phyloP scores from a whole-genome alignment of 495 filamentous ascomycete species.

The Aspergillus ellipticus region DNA sequence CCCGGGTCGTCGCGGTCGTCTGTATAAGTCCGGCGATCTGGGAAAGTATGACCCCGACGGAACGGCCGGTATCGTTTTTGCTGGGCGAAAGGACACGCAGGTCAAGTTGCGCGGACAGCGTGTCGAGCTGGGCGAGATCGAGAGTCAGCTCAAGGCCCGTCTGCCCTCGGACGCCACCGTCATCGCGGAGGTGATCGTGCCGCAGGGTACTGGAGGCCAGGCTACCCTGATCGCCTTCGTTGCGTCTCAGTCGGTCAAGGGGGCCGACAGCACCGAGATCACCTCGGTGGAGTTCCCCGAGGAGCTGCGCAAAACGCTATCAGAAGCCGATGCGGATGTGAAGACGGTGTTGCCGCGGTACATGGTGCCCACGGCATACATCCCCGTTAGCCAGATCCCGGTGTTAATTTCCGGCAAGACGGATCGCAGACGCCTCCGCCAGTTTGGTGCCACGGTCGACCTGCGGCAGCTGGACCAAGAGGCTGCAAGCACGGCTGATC shows the following conservation, averaged over 20 bases:
- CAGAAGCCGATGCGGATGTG: conserved; percentile 25
- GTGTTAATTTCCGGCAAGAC: conserved; percentile 43
- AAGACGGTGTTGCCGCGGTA: conserved; percentile 36
- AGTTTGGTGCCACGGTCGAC: conserved; percentile 31
- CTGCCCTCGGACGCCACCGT: conserved; percentile 31
- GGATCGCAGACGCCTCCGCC: conserved; percentile 37
- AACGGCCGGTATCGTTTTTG: conserved; percentile 32
- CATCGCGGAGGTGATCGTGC: conserved; percentile 37
- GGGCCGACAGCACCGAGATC: conserved; percentile 16
- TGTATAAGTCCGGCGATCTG: conserved; percentile 35
- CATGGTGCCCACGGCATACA: conserved; percentile 44
- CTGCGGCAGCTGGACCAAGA: conserved; percentile 28
- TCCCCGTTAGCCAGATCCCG: conserved; percentile 38
- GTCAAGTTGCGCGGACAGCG: conserved; percentile 42
- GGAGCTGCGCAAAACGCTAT: conserved; percentile 18
- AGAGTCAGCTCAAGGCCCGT: conserved; percentile 32
- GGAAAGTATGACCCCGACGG: conserved; percentile 21
- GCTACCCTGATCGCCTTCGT: conserved; percentile 37
- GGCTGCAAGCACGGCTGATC: conserved; percentile 7
- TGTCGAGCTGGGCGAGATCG: conserved; percentile 46
- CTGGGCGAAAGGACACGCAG: conserved; percentile 37
- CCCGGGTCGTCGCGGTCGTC: conserved; percentile 5
- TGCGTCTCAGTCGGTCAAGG: conserved; percentile 25
- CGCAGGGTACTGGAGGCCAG: conserved; percentile 28
- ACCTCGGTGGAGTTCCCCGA: conserved; percentile 14